Conservation (phyloP, 305 asterid species). For the Vinca major region DNA sequence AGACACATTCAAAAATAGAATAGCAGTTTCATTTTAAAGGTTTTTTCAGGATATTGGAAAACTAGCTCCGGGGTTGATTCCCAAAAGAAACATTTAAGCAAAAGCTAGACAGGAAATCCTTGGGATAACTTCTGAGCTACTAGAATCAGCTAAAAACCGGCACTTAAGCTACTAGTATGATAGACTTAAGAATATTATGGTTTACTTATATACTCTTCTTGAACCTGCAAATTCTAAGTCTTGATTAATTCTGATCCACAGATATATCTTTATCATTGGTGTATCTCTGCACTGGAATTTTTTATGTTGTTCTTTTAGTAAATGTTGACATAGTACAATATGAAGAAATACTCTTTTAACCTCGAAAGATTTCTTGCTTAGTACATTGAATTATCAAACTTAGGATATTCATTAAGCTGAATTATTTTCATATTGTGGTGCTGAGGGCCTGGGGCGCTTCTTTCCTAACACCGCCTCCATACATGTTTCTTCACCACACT, state of each 20-base stretch:
- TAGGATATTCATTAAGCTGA: background rate
- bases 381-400: background rate
- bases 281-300: background rate
- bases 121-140: background rate
- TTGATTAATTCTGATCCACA: background rate
- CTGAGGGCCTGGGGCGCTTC: background rate
- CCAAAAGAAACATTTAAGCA: background rate
- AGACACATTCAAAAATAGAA: background rate
- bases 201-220: background rate
- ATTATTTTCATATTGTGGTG: background rate
- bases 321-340: background rate
- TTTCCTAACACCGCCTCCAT: background rate
- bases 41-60: background rate
- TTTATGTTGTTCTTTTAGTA: background rate
- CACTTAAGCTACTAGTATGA: background rate
- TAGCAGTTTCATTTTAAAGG: background rate
- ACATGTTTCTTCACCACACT: background rate
- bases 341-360: background rate
- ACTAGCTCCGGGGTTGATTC: background rate
- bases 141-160: background rate
- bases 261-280: background rate
- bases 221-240: background rate
- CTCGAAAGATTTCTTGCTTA: background rate
- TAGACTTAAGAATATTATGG: conserved; percentile 1
- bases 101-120: background rate